Conservation (phyloP, 164 flowering plant genomes). For the Vitis labrusca region DNA sequence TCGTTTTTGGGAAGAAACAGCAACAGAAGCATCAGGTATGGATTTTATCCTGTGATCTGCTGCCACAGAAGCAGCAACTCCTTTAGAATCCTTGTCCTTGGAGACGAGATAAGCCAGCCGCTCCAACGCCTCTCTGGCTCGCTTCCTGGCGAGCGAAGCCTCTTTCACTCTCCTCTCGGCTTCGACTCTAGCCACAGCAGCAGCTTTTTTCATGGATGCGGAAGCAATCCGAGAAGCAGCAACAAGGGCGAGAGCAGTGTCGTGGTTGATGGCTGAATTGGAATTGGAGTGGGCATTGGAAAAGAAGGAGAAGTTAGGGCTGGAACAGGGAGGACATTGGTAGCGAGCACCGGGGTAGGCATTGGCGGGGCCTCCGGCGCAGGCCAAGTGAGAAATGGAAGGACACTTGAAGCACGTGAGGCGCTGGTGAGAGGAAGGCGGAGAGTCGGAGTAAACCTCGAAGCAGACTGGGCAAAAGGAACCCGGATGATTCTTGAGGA, state of each 20-base stretch:
- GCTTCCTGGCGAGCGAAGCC: slow-evolving; percentile 56
- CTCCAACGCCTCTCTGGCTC: slow-evolving; percentile 61
- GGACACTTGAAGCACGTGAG: slow-evolving; percentile 52
- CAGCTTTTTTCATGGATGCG: slow-evolving; percentile 48
- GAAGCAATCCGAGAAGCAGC: slow-evolving; percentile 58
- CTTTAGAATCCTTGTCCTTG: slow-evolving; percentile 18
- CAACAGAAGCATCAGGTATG: too few species aligned
- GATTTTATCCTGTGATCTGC: not conserved
- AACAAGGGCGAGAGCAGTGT: slow-evolving; percentile 41
- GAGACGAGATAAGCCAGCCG: slow-evolving; percentile 16
- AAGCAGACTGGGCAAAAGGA: slow-evolving; percentile 69
- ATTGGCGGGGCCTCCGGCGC: slow-evolving; percentile 23
- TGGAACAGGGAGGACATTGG: slow-evolving; percentile 36
- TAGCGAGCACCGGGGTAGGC: slow-evolving; percentile 21
- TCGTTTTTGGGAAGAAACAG: too few species aligned
- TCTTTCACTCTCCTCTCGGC: slow-evolving; percentile 61
- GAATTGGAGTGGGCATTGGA: not conserved
- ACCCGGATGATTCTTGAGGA: slow-evolving; percentile 39
- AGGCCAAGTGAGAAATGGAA: slow-evolving; percentile 44
- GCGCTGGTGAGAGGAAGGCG: slow-evolving; percentile 18
- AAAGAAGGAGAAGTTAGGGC: slow-evolving; percentile 44
- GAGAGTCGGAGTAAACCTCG: slow-evolving; percentile 22
- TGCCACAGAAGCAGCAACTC: slow-evolving; percentile 6
- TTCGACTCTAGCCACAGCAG: slow-evolving; percentile 33
- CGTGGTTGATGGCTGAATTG: slow-evolving; percentile 26